phyloP scores from a whole-genome alignment of 2,329 filamentous ascomycete species.

The Akanthomyces uredinophilus region DNA sequence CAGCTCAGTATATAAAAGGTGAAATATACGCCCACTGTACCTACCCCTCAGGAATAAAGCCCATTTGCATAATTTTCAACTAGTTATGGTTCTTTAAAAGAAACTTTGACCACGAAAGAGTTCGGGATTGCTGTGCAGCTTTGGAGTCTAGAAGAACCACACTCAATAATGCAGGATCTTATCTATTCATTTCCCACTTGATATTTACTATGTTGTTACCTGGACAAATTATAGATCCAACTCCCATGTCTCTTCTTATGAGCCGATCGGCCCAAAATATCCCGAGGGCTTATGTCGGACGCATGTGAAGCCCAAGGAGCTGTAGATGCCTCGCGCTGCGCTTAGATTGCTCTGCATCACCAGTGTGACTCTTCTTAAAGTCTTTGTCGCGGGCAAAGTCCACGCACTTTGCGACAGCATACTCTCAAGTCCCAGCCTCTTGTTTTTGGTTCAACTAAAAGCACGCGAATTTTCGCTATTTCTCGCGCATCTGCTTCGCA shows the following conservation, averaged over 20 bases:
- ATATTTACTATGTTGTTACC: too few relatives aligned
- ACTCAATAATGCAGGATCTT: too few relatives aligned
- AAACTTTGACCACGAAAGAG: too few relatives aligned
- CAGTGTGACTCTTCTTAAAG: slow-evolving; percentile 17
- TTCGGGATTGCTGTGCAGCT: too few relatives aligned
- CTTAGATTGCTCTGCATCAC: slow-evolving; percentile 19
- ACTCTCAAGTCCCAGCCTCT: slow-evolving; percentile 19
- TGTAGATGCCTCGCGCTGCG: slow-evolving; percentile 20
- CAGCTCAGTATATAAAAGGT: too few relatives aligned
- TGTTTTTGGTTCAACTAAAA: slow-evolving; percentile 21
- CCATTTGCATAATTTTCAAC: too few relatives aligned
- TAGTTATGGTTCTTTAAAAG: too few relatives aligned
- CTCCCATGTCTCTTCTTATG: slow-evolving; percentile 15
- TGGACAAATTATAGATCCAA: slow-evolving; percentile 1
- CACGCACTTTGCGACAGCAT: slow-evolving; percentile 17
- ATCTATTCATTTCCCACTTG: too few relatives aligned
- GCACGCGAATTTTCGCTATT: slow-evolving; percentile 22
- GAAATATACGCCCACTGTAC: too few relatives aligned
- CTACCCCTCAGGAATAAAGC: too few relatives aligned
- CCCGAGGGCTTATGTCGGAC: background rate
- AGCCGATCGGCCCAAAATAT: slow-evolving; percentile 7
- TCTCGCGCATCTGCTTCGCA: slow-evolving; percentile 16
- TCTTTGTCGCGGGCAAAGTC: slow-evolving; percentile 19
- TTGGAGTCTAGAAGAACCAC: too few relatives aligned
- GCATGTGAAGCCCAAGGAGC: slow-evolving; percentile 18